Evolutionary conservation across 1,284 basidiomycete species (phyloP), one percentile per base, ranked within the genome.

Genomic region (Moesziomyces antarcticus): DNA sequence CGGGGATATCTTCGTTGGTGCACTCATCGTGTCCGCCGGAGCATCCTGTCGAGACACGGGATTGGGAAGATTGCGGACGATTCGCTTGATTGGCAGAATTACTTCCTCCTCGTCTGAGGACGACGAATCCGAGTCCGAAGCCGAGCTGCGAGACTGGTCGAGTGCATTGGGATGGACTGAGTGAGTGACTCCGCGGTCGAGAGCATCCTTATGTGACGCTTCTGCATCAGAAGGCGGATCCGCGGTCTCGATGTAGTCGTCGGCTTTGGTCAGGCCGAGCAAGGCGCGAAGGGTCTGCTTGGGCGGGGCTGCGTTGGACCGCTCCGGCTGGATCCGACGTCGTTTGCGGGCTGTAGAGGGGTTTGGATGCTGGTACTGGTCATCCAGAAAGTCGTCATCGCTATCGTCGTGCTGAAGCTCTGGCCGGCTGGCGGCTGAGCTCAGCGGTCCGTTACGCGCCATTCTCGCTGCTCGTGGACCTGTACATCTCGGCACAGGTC

Each of bases 221-320:
- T 42, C 21, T 37, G 44, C 35, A 33, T 18, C 37, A 5, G 16
- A 49, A 42, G 7, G 49, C 40, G 40, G 21, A 22, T 22, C 44
- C 7, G 7, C 22, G 2, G 61, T 59, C 13, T 73, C 71, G 41
- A 73, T 69, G 37, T 58, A 73, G 30, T 69, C 71, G 22, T 73
- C 72, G 8, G 53, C 51, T n/a, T 49, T 52, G 7, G 57, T 59
- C 20, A 74, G 33, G 37, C 63, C 67, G 14, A 74, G 62, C 35
- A 74, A 49, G 11, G 55, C 48, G 10, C 72, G 61, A 3, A 74
- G 53, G 2, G 45, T 54, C 3, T 42, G 25, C 7, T 43, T 24
- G 3, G 42, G 9, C 0, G 42, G 14, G 22, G 4, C 54, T 5
- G 56, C 5, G 6, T 24, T 9, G 10, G 42, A 11, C 5, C 42